Percentiles rank a stretch among this genome's conserved stretches.
Conservation (phyloP, 2,329 filamentous ascomycete genomes). For the Diaporthe velutina region DNA sequence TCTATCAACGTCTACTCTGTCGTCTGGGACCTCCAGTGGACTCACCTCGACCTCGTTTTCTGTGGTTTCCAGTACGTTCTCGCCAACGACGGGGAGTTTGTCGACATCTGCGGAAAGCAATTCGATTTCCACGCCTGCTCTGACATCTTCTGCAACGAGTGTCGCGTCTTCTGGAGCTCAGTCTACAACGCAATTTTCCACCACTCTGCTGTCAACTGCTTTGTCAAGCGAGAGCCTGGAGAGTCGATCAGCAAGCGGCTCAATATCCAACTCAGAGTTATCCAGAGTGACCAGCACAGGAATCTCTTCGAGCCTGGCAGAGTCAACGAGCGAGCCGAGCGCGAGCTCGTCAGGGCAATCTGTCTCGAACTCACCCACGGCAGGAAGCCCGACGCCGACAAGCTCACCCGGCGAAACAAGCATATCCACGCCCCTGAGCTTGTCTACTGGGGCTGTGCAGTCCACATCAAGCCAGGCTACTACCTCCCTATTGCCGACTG, state of each 20-base stretch:
- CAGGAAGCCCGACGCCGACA: neutral
- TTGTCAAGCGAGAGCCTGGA: neutral
- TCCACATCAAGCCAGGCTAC: neutral
- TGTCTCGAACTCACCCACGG: neutral
- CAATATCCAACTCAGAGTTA: too few relatives aligned
- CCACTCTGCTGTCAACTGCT: neutral
- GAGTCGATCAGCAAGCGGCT: too few relatives aligned
- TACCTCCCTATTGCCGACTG: neutral
- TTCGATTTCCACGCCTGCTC: neutral
- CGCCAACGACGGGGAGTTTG: neutral
- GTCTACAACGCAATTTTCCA: neutral
- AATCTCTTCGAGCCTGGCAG: neutral
- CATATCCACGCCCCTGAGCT: neutral
- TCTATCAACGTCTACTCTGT: neutral
- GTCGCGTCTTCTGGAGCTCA: neutral
- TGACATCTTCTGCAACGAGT: neutral
- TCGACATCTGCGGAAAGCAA: neutral
- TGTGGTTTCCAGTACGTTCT: neutral
- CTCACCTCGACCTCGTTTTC: neutral
- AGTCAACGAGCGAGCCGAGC: neutral
- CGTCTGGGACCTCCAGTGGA: neutral
- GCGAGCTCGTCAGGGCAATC: neutral
- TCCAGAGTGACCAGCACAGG: neutral
- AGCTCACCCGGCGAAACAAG: neutral
- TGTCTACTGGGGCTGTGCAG: neutral